Base-by-base conservation (phyloP, 2,329 filamentous ascomycete genomes). In the Trichophyton schoenleinii region DNA sequence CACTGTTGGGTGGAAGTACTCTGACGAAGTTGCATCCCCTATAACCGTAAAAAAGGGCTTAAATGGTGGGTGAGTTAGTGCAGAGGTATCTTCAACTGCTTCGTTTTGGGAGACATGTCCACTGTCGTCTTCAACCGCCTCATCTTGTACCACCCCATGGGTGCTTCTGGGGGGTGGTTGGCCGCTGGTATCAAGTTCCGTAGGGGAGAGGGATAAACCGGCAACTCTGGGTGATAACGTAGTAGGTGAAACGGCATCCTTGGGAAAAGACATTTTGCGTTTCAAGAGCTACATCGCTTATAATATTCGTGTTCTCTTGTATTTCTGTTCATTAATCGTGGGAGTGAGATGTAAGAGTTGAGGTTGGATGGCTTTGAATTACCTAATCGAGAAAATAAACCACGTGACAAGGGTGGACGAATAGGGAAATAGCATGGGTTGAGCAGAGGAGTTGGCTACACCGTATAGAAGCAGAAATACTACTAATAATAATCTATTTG, bases 21-120 rank as follows among this genome's bases (percentile, higher is more conserved):
- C 83, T 67, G 84, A 81, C 7, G 83, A 86, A n/a, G 83, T 81
- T 9, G 81, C 76, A 72, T 96, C 91, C 70, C 89, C 85, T 65
- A 97, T 80, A 48, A 96, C 79, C 0, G 89, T 87, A 78, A 96
- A 96, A 77, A 96, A 87, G 1, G 90, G 89, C 52, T 84, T 80
- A 73, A 95, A 92, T 2, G 77, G 72, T 3, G 76, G 76, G 72
- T 76, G 63, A 11, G 62, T 63, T 3, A 64, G 62, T n/a, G 63
- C 34, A 18, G 60, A 13, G 8, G 11, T 18, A 20, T 58, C 55
- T 25, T 41, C 55, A n/a, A 20, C 15, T 5, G 13, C n/a, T 22
- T 58, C 55, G 4, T 41, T 20, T 15, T 49, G 42, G 9, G 42
- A 49, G 44, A 13, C 31, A 48, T 59, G 18, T 11, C 42, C 41